These are phyloP conservation scores for Cladobotryum protrusum DNA, from an alignment of 2,329 filamentous ascomycete genomes.

Conservation along the genomic window DNA sequence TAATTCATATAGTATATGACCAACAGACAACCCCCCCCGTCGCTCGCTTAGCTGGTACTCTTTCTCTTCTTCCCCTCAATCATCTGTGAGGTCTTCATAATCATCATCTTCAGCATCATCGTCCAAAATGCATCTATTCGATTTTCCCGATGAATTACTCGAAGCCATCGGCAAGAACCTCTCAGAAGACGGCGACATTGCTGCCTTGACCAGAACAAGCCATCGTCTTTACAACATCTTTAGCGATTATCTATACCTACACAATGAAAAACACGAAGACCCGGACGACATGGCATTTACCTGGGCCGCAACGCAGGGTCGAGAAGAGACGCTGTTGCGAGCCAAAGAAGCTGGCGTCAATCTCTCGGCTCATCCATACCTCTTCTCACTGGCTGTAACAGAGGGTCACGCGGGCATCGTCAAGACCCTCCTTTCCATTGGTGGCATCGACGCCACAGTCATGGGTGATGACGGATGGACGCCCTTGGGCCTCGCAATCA, in stretches of 20 bases:
- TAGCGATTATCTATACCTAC: constrained; percentile 7
- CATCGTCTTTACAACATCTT: constrained; percentile 6
- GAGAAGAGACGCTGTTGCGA: neutral
- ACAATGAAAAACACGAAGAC: neutral
- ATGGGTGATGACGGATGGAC: constrained; percentile 4
- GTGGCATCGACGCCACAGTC: neutral
- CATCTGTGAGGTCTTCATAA: neutral
- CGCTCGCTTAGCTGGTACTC: neutral
- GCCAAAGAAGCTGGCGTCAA: constrained; percentile 5
- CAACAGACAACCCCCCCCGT: no score
- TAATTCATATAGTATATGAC: no score
- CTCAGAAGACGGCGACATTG: constrained; percentile 2
- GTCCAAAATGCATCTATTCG: neutral
- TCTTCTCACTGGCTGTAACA: constrained; percentile 3
- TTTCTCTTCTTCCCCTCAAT: neutral
- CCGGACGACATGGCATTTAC: constrained; percentile 1
- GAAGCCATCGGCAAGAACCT: constrained; percentile 4
- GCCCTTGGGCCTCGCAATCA: constrained; percentile 4
- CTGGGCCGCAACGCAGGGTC: constrained; percentile 7
- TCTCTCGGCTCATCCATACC: neutral
- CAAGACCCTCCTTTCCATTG: constrained; percentile 1
- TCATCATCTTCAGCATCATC: neutral
- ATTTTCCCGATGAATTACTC: constrained; percentile 7
- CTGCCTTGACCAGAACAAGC: constrained; percentile 2
- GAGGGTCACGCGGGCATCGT: neutral